Base-by-base conservation (phyloP, 306 rosid genomes). In the Acacia confusa region DNA sequence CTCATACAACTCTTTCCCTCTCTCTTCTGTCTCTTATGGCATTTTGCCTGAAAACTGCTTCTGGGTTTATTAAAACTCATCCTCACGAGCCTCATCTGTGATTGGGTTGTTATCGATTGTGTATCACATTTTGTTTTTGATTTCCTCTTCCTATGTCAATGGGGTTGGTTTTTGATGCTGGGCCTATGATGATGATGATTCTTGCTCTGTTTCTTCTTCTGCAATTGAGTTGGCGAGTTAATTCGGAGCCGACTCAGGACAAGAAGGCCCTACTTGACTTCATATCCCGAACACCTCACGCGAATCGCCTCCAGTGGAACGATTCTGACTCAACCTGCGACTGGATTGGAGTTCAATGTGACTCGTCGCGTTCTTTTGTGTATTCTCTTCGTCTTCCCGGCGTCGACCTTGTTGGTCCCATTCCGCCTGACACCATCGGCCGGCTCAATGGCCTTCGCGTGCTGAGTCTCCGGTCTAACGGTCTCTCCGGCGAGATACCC, bases 341-440 rank as follows among this genome's bases (percentile, higher is more conserved):
- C 47, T 92, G 94, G 95, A 74, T 92, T 43, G 97, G 97, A 3
- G 84, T 92, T 28, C 28, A 1, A 36, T 92, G 97, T 58, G 90
- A 88, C 72, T 44, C 32, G 0, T 65, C 77, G 9, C 82, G 43
- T 25, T 87, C 95, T 20, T 89, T 53, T 65, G 90, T 92, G 1
- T 66, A 34, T 16, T 15, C 82, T 0, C 90, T 92, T 44, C 92
- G 87, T 30, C 86, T 92, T 1, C 97, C 97, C 1, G 97, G 90
- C 0, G 97, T 44, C 2, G 97, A 91, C 6, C 89, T 92, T 2
- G 86, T 92, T 45, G 97, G 97, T 17, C 73, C 84, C 63, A 86
- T 91, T 79, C 94, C 92, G 6, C 71, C 88, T 6, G 85, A 84
- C 81, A 88, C 97, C 0, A 73, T 91, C 66, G 89, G 92, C 58